phyloP scores from a whole-genome alignment of 2,329 filamentous ascomycete species.

The Diaporthe velutina region DNA sequence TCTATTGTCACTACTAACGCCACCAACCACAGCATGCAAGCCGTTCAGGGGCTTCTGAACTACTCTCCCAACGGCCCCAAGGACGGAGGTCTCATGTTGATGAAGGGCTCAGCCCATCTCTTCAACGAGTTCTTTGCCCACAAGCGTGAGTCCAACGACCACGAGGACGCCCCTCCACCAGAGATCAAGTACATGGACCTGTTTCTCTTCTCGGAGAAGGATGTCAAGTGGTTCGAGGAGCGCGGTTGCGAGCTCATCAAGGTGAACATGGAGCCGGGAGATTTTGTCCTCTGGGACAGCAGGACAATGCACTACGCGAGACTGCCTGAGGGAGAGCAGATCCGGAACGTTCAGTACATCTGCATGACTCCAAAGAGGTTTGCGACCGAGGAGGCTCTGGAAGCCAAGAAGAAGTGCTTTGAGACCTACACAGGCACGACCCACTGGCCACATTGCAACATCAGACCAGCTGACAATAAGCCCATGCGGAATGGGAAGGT shows the following conservation, averaged over 20 bases:
- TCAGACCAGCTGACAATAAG: conserved; percentile 49
- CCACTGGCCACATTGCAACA: conserved; percentile 56
- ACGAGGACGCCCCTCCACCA: conserved; percentile 47
- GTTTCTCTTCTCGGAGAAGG: conserved; percentile 47
- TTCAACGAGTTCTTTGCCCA: conserved; percentile 48
- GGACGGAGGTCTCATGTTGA: conserved; percentile 60
- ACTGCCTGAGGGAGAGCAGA: conserved; percentile 47
- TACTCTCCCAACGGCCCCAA: conserved; percentile 58
- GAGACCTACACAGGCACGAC: conserved; percentile 51
- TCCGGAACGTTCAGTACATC: conserved; percentile 53
- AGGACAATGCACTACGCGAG: conserved; percentile 56
- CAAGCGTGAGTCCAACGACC: conserved; percentile 47
- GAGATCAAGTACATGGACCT: conserved; percentile 51
- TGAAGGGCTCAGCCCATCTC: conserved; percentile 51
- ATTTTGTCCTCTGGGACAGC: conserved; percentile 53
- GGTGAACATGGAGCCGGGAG: conserved; percentile 58
- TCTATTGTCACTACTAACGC: conserved; percentile 37
- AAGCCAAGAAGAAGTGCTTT: conserved; percentile 51
- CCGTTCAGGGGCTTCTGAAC: conserved; percentile 60
- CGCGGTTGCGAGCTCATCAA: conserved; percentile 51
- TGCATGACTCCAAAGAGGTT: conserved; percentile 53
- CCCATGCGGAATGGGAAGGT: conserved; percentile 52
- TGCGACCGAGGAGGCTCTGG: conserved; percentile 49
- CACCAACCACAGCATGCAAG: conserved; percentile 57
- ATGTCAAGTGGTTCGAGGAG: conserved; percentile 53